Evolutionary conservation across 805 yeast genomes (phyloP).

Genomic region (Candida ovalis): DNA sequence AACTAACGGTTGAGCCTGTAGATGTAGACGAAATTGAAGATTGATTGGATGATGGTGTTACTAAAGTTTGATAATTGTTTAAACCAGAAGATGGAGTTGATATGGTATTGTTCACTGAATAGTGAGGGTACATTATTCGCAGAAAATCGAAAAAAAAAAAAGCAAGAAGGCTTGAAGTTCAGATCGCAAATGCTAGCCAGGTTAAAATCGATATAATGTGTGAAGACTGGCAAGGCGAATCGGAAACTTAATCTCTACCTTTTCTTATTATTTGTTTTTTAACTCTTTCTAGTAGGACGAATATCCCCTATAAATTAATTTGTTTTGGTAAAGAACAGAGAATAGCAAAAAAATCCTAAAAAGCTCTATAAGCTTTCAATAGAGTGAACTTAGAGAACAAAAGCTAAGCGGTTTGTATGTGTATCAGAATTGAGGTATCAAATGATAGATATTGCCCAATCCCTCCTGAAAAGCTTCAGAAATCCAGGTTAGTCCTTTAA

Average conservation of each 20-base stretch:
- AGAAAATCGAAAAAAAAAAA: background rate
- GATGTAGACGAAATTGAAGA: slow-evolving; percentile 1
- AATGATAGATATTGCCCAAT: background rate
- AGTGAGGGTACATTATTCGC: background rate
- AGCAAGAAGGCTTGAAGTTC: background rate
- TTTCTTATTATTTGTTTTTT: too few species aligned
- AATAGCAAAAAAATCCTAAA: too few species aligned
- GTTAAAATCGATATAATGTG: background rate
- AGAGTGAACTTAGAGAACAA: too few species aligned
- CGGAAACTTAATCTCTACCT: too few species aligned
- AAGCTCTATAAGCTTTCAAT: too few species aligned
- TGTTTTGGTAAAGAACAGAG: too few species aligned
- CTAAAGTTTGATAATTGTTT: background rate
- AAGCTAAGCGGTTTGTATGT: too few species aligned
- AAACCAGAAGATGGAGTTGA: background rate
- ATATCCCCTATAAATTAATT: too few species aligned
- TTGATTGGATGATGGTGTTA: background rate
- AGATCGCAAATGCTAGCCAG: background rate
- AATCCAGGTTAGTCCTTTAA: background rate
- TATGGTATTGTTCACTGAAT: background rate
- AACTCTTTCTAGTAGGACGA: too few species aligned
- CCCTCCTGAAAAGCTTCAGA: background rate
- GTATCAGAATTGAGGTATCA: background rate
- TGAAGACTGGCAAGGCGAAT: too few species aligned
- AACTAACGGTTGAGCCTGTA: background rate